Evolutionary conservation across 305 asterid genomes (phyloP).

Genomic region (Solanum hybrid): DNA sequence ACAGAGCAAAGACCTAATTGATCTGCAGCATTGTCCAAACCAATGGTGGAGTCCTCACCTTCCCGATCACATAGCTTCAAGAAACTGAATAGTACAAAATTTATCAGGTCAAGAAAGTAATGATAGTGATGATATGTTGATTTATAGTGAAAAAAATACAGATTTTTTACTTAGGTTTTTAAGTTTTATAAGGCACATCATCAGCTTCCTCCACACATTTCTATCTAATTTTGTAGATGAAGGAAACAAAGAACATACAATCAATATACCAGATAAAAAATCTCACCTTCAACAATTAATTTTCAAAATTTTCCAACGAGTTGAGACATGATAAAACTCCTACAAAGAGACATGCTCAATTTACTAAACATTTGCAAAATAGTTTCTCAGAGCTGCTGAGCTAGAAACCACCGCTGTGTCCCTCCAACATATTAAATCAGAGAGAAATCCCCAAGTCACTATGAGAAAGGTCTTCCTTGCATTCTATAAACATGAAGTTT

Average conservation of each 20-base stretch:
- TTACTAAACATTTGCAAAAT: not conserved
- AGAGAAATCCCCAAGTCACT: not conserved
- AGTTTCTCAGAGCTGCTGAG: not conserved
- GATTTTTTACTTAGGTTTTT: not conserved
- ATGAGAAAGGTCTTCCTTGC: not conserved
- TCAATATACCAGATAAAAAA: not conserved
- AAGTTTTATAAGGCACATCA: not conserved
- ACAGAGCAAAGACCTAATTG: slow-evolving; percentile 31
- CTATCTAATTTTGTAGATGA: not conserved
- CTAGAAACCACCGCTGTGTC: not conserved
- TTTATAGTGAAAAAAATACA: not conserved
- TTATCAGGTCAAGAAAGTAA: not conserved
- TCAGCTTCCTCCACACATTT: not conserved
- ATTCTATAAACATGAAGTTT: not conserved
- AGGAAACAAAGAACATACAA: not conserved
- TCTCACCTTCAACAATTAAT: not conserved
- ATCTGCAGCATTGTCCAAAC: slow-evolving; percentile 47
- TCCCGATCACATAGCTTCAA: slow-evolving; percentile 46
- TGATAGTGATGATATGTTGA: not conserved
- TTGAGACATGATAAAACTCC: not conserved
- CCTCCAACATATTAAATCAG: not conserved
- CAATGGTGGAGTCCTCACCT: slow-evolving; percentile 45
- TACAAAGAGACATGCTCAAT: not conserved
- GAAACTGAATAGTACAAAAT: slow-evolving; percentile 32
- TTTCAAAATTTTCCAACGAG: not conserved